These are phyloP conservation scores for Sungouiella blattae DNA, from an alignment of 805 yeast species.

Conservation along the genomic window DNA sequence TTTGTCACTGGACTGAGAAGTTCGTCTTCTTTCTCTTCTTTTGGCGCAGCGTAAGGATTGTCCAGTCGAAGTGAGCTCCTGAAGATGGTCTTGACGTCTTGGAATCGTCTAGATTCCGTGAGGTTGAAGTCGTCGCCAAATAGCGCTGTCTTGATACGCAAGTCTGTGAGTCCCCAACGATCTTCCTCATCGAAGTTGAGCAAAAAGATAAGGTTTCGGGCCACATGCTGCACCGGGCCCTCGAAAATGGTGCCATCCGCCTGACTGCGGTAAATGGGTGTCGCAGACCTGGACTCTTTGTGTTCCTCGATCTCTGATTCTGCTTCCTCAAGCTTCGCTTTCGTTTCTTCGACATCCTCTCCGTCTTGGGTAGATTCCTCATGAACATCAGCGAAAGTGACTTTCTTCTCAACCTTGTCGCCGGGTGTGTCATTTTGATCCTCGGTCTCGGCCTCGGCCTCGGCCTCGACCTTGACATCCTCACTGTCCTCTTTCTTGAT, in stretches of 20 bases:
- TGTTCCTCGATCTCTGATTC: neutral
- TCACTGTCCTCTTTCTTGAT: neutral
- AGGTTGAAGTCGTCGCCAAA: slow-evolving; percentile 59
- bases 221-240: slow-evolving; percentile 67
- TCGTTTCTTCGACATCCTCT: neutral
- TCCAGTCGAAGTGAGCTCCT: slow-evolving; percentile 31
- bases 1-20: slow-evolving; percentile 31
- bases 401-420: slow-evolving; percentile 14
- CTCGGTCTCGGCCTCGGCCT: neutral
- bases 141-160: slow-evolving; percentile 33
- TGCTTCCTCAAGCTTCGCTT: neutral
- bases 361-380: neutral
- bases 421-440: neutral
- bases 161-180: slow-evolving; percentile 19
- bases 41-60: slow-evolving; percentile 34
- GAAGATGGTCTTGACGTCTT: slow-evolving; percentile 49
- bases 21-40: slow-evolving; percentile 30
- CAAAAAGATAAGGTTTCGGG: slow-evolving; percentile 52
- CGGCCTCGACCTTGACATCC: neutral
- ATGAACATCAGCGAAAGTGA: slow-evolving; percentile 21
- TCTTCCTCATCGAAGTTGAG: slow-evolving; percentile 44
- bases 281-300: neutral
- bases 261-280: slow-evolving; percentile 6
- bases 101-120: slow-evolving; percentile 51
- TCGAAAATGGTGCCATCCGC: slow-evolving; percentile 37